Evolutionary conservation across 768 basidiomycete genomes (phyloP), one percentile per base, ranked within the genome.

Genomic region (Naganishia vaughanmartiniae): DNA sequence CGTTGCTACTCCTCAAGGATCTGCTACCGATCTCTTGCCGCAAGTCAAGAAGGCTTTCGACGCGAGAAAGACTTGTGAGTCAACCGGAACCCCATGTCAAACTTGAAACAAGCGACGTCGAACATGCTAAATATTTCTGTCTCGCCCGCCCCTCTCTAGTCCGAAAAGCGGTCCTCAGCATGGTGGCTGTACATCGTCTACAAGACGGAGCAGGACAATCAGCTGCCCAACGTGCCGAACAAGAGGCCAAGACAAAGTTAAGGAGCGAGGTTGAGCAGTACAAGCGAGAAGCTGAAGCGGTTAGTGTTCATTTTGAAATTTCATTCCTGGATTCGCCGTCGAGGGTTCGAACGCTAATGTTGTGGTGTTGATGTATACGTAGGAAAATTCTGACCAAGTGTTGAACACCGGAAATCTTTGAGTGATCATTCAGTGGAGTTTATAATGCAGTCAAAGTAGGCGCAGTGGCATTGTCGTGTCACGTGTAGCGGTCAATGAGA

Each of bases 1-100:
- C 80, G 90, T 91, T 42, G 82, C 85, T 42, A 88, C 89, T 75
- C 85, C 86, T 19, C 82, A 83, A 68, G 90, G 89, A 55, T 84
- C 83, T 54, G 87, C 88, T 31, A 86, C 86, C 28, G 88, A 96
- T 83, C 84, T 98, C 76, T 82, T 97, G 75, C 94, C 95, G 33
- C 87, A 90, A 54, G 89, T 98, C 81, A 91, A 89, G 85, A 90
- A 87, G 82, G 89, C 87, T 34, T 93, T 96, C 83, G 87, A 96
- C 78, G 93, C 92, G 36, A 90, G 87, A 83, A 87, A 86, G 82
- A 87, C 91, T 21, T 95, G 91, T 92, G 77, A 66, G 90, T 85
- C n/a, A 14, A 21, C 53, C 51, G 9, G 24, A 15, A 34, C 31
- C 17, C 73, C 65, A 51, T 30, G 30, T 55, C 46, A 54, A 56